phyloP scores from a whole-genome alignment of 2,329 filamentous ascomycete genomes.

The Ceratocystis diversiconidia region DNA sequence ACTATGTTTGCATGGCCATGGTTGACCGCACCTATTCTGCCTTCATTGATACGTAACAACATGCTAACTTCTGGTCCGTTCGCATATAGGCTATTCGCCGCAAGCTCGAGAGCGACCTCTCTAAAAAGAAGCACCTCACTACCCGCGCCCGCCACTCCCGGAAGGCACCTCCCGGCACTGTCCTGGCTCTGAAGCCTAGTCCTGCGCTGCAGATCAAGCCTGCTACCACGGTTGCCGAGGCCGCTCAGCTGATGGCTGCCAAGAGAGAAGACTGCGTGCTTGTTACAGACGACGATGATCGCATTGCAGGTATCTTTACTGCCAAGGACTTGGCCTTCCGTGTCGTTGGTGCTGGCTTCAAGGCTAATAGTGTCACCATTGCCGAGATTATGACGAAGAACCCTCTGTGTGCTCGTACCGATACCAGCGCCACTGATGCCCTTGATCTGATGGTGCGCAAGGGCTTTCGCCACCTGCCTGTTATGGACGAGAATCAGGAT shows the following conservation, averaged over 20 bases:
- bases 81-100: constrained; percentile 68
- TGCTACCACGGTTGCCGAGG: constrained; percentile 81
- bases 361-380: constrained; percentile 81
- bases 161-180: constrained; percentile 90
- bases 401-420: constrained; percentile 88
- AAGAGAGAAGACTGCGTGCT: constrained; percentile 97
- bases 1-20: background rate
- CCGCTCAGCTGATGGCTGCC: constrained; percentile 94
- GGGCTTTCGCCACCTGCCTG: constrained; percentile 90
- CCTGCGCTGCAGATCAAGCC: constrained; percentile 97
- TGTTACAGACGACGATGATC: constrained; percentile 93
- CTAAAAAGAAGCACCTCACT: constrained; percentile 82
- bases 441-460: constrained; percentile 96
- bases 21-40: background rate
- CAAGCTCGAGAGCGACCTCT: constrained; percentile 94
- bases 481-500: constrained; percentile 99
- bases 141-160: constrained; percentile 69
- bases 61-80: constrained; percentile 16
- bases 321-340: constrained; percentile 97
- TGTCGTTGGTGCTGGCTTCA: constrained; percentile 80
- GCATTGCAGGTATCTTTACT: constrained; percentile 97
- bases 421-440: constrained; percentile 95
- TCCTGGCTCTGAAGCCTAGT: constrained; percentile 88
- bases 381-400: constrained; percentile 99
- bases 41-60: background rate